Conservation (phyloP, 2,329 filamentous ascomycete species). For the Neonectria ditissima region DNA sequence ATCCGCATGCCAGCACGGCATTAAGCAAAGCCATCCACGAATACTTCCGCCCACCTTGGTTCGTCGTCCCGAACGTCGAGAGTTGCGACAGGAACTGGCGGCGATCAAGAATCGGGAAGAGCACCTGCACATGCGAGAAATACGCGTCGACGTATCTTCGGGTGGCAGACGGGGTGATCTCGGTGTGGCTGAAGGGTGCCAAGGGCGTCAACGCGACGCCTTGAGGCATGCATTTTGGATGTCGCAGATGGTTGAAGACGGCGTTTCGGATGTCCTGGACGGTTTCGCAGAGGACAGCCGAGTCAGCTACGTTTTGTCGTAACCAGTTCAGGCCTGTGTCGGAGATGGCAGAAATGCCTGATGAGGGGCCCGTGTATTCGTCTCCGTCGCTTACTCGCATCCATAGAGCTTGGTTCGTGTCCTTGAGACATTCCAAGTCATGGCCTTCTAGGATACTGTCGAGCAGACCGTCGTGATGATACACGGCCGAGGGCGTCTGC, state of each 20-base stretch:
- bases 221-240: constrained; percentile 5
- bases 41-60: not conserved
- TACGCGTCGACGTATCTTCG: not conserved
- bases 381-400: constrained; percentile 8
- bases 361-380: constrained; percentile 24
- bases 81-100: not conserved
- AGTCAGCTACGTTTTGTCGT: constrained; percentile 1
- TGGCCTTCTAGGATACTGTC: constrained; percentile 5
- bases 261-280: constrained; percentile 10
- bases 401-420: constrained; percentile 4
- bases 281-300: not conserved
- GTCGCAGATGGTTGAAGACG: not conserved
- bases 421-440: not conserved
- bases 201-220: not conserved
- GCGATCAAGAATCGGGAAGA: constrained; percentile 7
- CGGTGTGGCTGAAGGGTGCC: too few relatives aligned
- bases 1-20: constrained; percentile 17
- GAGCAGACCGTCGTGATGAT: not conserved
- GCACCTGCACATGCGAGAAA: constrained; percentile 1
- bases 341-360: constrained; percentile 13
- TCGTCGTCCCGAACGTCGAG: not conserved
- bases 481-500: not conserved
- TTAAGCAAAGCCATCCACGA: constrained; percentile 14
- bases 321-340: constrained; percentile 20
- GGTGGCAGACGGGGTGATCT: too few relatives aligned